Base-by-base conservation (phyloP, 2,329 filamentous ascomycete genomes). In the Seiridium cupressi region DNA sequence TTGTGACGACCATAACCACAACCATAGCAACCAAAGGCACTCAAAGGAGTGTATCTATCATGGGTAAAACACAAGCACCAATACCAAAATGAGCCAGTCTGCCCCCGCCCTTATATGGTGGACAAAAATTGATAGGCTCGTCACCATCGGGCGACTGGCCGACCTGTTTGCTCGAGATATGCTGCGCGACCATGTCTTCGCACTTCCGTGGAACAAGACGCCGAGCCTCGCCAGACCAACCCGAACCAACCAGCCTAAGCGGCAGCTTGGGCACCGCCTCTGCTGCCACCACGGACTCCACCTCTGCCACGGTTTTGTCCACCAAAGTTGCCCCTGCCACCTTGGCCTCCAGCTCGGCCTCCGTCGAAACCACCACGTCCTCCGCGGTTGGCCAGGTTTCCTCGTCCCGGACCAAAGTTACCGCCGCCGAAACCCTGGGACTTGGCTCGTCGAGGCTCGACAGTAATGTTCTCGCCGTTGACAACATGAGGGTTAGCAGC, bases 371-470 rank as follows among this genome's bases (percentile, higher is more conserved):
- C 84, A 66, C 88, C 88, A 70, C 90, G 89, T 62, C 89, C 71
- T 48, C 70, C 87, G 69, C 89, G 86, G 65, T 82, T 81, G 66
- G 84, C 79, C 55, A 75, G 68, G 64, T 84, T 84, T 57, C 89
- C 88, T 63, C 89, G 86, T 65, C 81, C 82, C 63, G 84, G 75
- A 68, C 81, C 81, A 72, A 86, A 87, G 76, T 87, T 89, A 72
- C 86, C 86, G 60, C 90, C 88, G 58, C 88, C 90, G 65, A 88
- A 91, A 59, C 87, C 85, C 64, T 81, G 84, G 51, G 87, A 80
- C 76, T 92, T 92, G 68, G 90, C 86, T 66, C 92, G 92, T 64
- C 95, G 93, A 73, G 94, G 91, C 79, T 98, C 95, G 60, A 99
- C 90, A 63, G 86, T 83, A 68, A 99, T 89, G 70, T 86, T 88